A percentile compares a stretch with the other conserved stretches of the same genome.
phyloP scores from a whole-genome alignment of 2,329 filamentous ascomycete genomes.

The Sarocladium strictum region DNA sequence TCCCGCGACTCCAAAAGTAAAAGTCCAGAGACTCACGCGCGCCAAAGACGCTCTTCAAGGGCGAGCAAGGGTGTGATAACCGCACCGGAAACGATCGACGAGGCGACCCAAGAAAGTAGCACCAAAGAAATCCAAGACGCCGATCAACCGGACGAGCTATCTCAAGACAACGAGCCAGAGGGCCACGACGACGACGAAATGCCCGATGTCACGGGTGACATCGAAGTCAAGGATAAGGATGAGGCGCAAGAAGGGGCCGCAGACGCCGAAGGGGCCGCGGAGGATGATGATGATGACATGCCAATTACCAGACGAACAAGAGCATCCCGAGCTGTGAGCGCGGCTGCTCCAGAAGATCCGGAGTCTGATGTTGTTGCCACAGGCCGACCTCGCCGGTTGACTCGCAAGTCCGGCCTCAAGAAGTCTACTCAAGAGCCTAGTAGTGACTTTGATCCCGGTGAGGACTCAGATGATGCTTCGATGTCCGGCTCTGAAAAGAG shows the following conservation, averaged over 20 bases:
- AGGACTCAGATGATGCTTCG: conserved; percentile 49
- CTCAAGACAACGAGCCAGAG: conserved; percentile 26
- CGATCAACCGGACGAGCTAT: conserved; percentile 32
- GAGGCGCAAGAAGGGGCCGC: conserved; percentile 22
- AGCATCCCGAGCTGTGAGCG: conserved; percentile 24
- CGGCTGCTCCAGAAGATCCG: conserved; percentile 23
- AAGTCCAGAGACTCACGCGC: conserved; percentile 46
- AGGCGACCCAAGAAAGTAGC: conserved; percentile 48
- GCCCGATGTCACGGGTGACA: conserved; percentile 16
- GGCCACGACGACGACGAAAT: conserved; percentile 24
- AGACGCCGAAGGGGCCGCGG: conserved; percentile 25
- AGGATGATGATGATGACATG: conserved; percentile 44
- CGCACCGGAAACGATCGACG: conserved; percentile 41
- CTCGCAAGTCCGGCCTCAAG: conserved; percentile 36
- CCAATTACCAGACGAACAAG: conserved; percentile 42
- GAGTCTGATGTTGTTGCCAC: conserved; percentile 21
- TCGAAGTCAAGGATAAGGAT: conserved; percentile 14
- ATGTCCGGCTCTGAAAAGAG: conserved; percentile 35
- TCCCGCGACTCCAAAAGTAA: conserved; percentile 46
- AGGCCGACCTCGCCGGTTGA: conserved; percentile 39
- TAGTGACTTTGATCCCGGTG: conserved; percentile 56
- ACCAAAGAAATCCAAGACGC: conserved; percentile 27
- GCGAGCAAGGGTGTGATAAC: conserved; percentile 45
- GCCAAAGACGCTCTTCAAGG: conserved; percentile 39
- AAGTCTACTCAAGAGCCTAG: conserved; percentile 47